Evolutionary conservation across 139 green algal genomes (phyloP), one percentile per base, ranked within the genome.

Genomic region (Chara braunii): DNA sequence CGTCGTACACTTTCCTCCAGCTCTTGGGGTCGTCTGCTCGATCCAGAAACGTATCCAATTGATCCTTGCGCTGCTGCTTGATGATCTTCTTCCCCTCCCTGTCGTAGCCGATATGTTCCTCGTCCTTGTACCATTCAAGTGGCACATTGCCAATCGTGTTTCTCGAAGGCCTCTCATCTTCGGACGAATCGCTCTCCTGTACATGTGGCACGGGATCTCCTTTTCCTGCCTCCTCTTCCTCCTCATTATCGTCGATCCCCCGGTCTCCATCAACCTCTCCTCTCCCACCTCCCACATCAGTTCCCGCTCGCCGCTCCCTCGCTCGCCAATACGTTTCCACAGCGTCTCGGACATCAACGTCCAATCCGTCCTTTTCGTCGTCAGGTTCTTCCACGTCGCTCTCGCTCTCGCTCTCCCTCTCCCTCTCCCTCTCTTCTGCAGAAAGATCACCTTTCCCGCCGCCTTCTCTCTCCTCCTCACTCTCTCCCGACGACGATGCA

Each of bases 71-170:
- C 8, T 48, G 36, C 12, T 61, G 63, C 64, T 85, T 86, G 8
- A 67, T 75, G 28, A 96, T 77, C 45, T 80, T 81, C 6, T 68
- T 30, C 2, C 85, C 63, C 28, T 94, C 84, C 11, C 69, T 64
- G 68, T 94, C 84, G 56, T 96, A 97, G 9, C 89, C 89, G n/a
- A 98, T 89, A 68, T 98, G 92, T 51, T 91, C 85, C 79, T 98
- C 92, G 18, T 92, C 76, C 35, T 89, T 85, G 72, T 97, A 98
- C 92, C 92, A 97, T 43, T 81, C 64, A 51, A 98, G 68, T 0
- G 92, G 92, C 29, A 98, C 88, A 0, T 85, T 69, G 0, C 91
- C 91, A 8, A 97, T 79, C 78, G 78, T 65, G 60, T 74, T 81
- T 32, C 55, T 23, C 8, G 42, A 65, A 3, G 67, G 67, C 14